These are phyloP conservation scores for Physcomitrium patens DNA, from an alignment of 225 moss, liverwort and hornwort genomes.

Conservation along the genomic window DNA sequence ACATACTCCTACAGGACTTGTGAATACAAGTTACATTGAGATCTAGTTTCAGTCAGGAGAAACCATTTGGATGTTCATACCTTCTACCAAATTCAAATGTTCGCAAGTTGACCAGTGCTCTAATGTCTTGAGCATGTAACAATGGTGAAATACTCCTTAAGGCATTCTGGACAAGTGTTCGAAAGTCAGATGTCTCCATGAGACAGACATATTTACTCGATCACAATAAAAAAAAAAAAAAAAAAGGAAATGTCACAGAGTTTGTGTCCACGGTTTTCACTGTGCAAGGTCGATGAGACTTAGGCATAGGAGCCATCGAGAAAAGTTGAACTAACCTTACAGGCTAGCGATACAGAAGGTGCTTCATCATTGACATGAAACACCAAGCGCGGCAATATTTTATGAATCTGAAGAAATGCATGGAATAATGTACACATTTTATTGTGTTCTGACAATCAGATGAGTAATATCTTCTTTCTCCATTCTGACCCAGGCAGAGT, in stretches of 20 bases:
- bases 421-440: not conserved
- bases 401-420: constrained; percentile 62
- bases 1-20: constrained; percentile 19
- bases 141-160: constrained; percentile 79
- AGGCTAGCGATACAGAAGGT: constrained; percentile 76
- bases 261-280: not conserved
- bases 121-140: constrained; percentile 78
- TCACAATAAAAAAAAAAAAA: not conserved
- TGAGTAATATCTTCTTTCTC: not conserved
- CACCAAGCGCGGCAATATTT: constrained; percentile 76
- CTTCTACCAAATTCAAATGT: constrained; percentile 58
- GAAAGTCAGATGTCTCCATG: constrained; percentile 11
- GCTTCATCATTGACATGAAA: constrained; percentile 98
- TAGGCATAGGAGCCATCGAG: not conserved
- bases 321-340: constrained; percentile 64
- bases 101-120: constrained; percentile 68
- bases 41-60: not conserved
- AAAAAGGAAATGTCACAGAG: constrained; percentile 1
- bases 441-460: constrained; percentile 12
- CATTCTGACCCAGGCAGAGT: not conserved
- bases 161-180: constrained; percentile 59
- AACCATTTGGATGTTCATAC: constrained; percentile 30
- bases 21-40: not conserved
- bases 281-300: not conserved
- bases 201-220: not conserved